Evolutionary conservation across 495 filamentous ascomycete genomes (phyloP).

Genomic region (Cairneyella variabilis): DNA sequence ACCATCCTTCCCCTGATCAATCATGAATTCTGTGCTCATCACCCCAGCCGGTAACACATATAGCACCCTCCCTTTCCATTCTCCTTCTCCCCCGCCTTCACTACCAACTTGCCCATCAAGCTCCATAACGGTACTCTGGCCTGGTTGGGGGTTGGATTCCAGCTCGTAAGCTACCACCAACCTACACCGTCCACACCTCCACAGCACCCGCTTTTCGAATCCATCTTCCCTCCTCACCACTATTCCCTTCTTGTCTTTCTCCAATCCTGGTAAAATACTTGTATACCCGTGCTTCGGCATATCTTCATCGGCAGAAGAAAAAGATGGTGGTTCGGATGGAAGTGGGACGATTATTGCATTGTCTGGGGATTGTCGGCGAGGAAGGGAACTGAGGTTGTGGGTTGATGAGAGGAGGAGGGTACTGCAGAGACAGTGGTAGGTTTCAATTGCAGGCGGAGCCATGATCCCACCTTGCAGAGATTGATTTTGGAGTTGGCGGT

Average conservation of each 20-base stretch:
- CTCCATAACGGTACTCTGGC: constrained; percentile 24
- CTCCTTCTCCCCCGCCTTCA: constrained; percentile 19
- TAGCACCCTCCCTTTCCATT: constrained; percentile 30
- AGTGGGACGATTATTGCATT: constrained; percentile 41
- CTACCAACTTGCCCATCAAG: constrained; percentile 4
- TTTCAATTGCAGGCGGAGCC: constrained; percentile 25
- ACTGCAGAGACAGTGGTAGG: constrained; percentile 75
- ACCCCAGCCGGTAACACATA: constrained; percentile 59
- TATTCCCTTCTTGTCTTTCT: constrained; percentile 44
- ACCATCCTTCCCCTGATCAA: constrained; percentile 21
- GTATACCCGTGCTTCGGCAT: constrained; percentile 26
- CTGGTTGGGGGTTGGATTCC: constrained; percentile 21
- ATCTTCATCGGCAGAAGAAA: background rate
- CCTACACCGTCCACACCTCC: constrained; percentile 60
- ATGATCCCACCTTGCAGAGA: background rate
- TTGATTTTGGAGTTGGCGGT: background rate
- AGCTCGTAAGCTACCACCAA: constrained; percentile 61
- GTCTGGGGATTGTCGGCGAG: constrained; percentile 45
- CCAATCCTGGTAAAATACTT: constrained; percentile 25
- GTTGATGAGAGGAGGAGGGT: constrained; percentile 68
- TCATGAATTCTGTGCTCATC: constrained; percentile 44
- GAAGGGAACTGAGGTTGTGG: constrained; percentile 48
- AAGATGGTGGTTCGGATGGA: constrained; percentile 18
- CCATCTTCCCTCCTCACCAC: constrained; percentile 62
- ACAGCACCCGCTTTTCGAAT: constrained; percentile 64